Evolutionary conservation across 2,329 filamentous ascomycete genomes (phyloP), one percentile per base, ranked within the genome.

Genomic region (Aspergillus candidus): DNA sequence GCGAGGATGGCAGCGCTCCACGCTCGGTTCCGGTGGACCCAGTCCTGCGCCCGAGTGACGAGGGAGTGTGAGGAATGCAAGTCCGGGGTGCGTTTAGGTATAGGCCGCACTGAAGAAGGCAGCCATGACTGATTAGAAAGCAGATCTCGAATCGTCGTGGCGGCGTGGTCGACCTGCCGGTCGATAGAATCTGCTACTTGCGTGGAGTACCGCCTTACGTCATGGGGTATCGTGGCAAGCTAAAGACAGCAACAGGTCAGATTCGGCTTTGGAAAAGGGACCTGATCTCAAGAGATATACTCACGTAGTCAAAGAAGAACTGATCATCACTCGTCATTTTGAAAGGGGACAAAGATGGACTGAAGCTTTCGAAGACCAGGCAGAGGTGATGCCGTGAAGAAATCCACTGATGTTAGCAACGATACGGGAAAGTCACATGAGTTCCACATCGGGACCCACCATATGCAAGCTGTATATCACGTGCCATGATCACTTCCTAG

Each of bases 181-280:
- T 96, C 88, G 63, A 94, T 80, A 54, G 83, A 84, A 52, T 88
- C 84, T 62, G 88, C 88, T 49, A 91, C 77, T 41, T 86, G 77
- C 55, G 76, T 74, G 12, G 84, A 83, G 66, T 88, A 89, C 51
- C 74, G 75, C 49, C 78, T 79, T 62, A 91, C 74, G 58, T 90
- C 82, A 67, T 79, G 72, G 10, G 78, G 76, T 52, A 81, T 74
- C 46, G 73, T 75, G 37, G 77, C 68, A 41, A 81, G 72, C 78
- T 82, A 37, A 34, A 39, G 11, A 38, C 38, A 38, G 27, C 32
- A 17, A 33, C 12, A 27, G 40, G 45, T 60, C 30, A 59, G 46
- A 38, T 4, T 36, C n/a, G 48, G 30, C 10, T 27, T 10, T 10
- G 18, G 31, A 14, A 4, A 18, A 2, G 11, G 10, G 11, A 32